These are phyloP conservation scores for Kitagawia praeruptora DNA, from an alignment of 129 eudicot species.

Conservation along the genomic window DNA sequence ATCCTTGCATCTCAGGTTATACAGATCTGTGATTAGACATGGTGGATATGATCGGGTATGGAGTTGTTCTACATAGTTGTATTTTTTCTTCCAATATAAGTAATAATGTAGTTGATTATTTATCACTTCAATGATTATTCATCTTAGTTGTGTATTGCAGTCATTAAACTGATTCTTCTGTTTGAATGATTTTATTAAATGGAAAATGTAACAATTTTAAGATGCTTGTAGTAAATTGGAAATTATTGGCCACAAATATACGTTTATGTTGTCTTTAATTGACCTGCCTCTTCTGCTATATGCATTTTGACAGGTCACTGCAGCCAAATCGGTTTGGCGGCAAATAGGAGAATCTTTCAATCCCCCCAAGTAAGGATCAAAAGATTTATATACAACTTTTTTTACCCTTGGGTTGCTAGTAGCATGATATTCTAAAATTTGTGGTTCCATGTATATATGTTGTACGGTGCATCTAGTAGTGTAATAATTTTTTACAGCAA, in stretches of 20 bases:
- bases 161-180: not conserved
- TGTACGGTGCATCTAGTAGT: not conserved
- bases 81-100: not conserved
- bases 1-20: constrained; percentile 52
- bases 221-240: not conserved
- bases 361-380: constrained; percentile 83
- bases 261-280: not conserved
- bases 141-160: not conserved
- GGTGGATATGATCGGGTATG: constrained; percentile 85
- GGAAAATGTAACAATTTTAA: not conserved
- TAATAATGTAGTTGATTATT: not conserved
- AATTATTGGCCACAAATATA: not conserved
- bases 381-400: not conserved
- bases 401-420: not conserved
- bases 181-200: not conserved
- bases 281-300: not conserved
- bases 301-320: constrained; percentile 53
- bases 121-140: not conserved
- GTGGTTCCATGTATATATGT: not conserved
- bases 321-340: constrained; percentile 71
- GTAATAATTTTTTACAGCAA: not conserved
- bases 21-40: constrained; percentile 60
- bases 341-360: constrained; percentile 91
- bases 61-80: not conserved
- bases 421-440: not conserved